Base-by-base conservation (phyloP, 2,329 filamentous ascomycete species). In the Phialophora verrucosa region DNA sequence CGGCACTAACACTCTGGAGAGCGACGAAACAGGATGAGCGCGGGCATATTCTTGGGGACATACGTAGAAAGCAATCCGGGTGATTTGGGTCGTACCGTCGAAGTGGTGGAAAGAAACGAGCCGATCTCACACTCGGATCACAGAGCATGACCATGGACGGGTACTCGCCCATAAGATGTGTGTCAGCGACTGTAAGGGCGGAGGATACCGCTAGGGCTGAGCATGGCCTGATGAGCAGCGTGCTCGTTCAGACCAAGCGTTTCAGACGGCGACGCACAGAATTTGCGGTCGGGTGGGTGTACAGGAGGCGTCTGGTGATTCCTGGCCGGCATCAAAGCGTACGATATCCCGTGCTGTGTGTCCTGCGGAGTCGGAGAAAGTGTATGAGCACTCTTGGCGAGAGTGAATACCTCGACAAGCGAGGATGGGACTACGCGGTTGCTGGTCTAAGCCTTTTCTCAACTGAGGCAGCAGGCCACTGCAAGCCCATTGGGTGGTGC, bases 401-500 rank as follows among this genome's bases (percentile, higher is more conserved):
- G 44, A 29, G 42, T 50, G 42, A 59, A 47, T 50, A 31, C 29
- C 35, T 59, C 7, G 23, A 25, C 38, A 32, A 50, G 57, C 57
- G 42, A 59, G 57, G 38, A 59, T 14, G 38, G 38, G 23, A 42
- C 38, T 42, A 42, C 38, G 12, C 17, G 38, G 38, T 25, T 42
- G 38, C 14, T 44, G 38, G 66, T 44, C 47, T 60, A 56, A 61
- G 58, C 62, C 51, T 59, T 32, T 59, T 49, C 42, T 49, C 38
- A 59, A 20, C 47, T 25, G 20, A 32, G 44, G 29, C 27, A 23
- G 38, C 59, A 64, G 59, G n/a, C 55, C 63, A 58, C 53, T 62
- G 63, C 27, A 54, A 55, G 51, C 53, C 51, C 47, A 66, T 66
- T 64, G 64, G 64, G 57, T 35, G 67, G 67, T 69, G 67, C 67